Evolutionary conservation across 805 yeast genomes (phyloP), one percentile per base, ranked within the genome.

Genomic region (Candida orba): DNA sequence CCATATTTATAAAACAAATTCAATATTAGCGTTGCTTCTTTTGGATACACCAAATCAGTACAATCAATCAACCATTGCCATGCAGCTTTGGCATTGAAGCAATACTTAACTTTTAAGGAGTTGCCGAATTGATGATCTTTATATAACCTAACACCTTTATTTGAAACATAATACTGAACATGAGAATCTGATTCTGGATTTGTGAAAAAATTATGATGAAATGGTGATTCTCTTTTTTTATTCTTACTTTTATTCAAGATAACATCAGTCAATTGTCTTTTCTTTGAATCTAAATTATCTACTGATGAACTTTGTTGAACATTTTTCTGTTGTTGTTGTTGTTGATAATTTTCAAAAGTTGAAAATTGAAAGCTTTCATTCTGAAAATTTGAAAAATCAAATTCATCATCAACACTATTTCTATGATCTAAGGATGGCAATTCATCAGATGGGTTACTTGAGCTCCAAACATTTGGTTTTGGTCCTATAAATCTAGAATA

Each of bases 31-130:
- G 67, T 56, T 0, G 87, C 83, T 46, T 78, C 85, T 12, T 65
- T 64, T 0, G 63, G 57, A 41, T 71, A 71, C 51, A 79, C 59
- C 1, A 81, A 67, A 54, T 86, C 93, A 1, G 96, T 84, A 56
- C 96, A 89, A 50, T 91, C 98, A 77, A 83, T 72, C 7, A 91
- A 56, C 95, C 96, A 91, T 56, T 89, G 96, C 62, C 80, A 73
- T 0, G 83, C 66, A 0, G 93, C 83, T 52, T 84, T 84, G 0
- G 96, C 95, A 2, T 84, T 73, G 48, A 86, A 71, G 42, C 79
- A 73, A 52, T 70, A 72, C n/a, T 69, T 64, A 3, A 72, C 55
- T 2, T 27, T 48, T 2, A 53, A 45, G 1, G 55, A 44, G 23
- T 40, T 35, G 10, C 60, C 62, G 46, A 73, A 70, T 6, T 53